Evolutionary conservation across 1,139 yeast genomes (phyloP), one percentile per base, ranked within the genome.

Genomic region (Komagataea norvegica): DNA sequence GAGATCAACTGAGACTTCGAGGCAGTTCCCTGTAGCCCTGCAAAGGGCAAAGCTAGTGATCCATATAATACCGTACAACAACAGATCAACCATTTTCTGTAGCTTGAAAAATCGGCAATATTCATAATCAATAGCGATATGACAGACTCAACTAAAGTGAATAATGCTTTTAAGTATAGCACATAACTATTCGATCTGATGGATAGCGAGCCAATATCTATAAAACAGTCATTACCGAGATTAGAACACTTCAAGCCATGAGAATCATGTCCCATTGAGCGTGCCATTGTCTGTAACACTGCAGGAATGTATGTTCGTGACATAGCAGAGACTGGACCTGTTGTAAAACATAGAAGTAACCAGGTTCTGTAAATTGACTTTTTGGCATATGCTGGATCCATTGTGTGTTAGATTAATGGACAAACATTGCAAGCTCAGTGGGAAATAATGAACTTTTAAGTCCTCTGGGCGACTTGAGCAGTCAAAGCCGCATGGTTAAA

Each of bases 271-370:
- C 74, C 73, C 6, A 67, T 46, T 2, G 55, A 50, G 24, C 59
- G 47, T 2, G 68, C 70, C 18, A 60, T 58, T 0, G 72, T 64
- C 46, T 68, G 73, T 26, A 68, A 59, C 0, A 61, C 59, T 0
- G 72, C 72, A 7, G 72, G 69, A 11, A 68, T 67, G 43, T 68
- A 68, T 1, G 70, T 59, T 39, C 70, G 56, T 3, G 64, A 48
- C 72, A 68, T 66, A 1, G 72, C 59, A 3, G 71, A 60, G n/a
- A 62, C 66, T 2, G 72, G 72, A 2, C 73, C 73, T 3, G 71
- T 67, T 3, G 60, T 48, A 37, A 52, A 58, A 40, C 62, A 58
- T 7, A 59, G 32, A 3, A 56, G 43, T 8, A 64, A 48, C 69
- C 69, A 64, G 9, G 67, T 49, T 14, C 42, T 18, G 21, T 43